These are phyloP conservation scores for Citrus mangshanensis DNA, from an alignment of 345 rosid species.

Conservation along the genomic window DNA sequence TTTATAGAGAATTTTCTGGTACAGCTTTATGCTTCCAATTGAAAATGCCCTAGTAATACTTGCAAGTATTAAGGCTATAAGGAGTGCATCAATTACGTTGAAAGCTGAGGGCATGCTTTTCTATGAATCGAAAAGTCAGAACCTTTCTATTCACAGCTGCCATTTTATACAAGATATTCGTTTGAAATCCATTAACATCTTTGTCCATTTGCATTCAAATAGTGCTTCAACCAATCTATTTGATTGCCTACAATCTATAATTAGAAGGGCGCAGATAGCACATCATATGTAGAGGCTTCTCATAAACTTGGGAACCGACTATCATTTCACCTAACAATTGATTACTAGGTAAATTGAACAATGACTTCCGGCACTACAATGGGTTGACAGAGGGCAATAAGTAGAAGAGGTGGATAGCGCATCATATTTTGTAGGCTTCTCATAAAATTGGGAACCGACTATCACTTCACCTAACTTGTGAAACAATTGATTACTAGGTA, in stretches of 20 bases:
- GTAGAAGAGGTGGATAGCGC: neutral
- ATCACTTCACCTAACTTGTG: neutral
- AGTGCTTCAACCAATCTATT: neutral
- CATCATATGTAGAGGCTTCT: too few species aligned
- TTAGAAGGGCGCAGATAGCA: neutral
- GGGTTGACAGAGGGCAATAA: neutral
- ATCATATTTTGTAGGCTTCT: neutral
- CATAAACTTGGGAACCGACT: neutral
- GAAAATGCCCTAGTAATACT: neutral
- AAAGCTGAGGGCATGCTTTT: neutral
- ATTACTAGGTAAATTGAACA: neutral
- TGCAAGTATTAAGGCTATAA: neutral
- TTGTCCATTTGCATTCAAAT: neutral
- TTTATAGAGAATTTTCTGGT: neutral
- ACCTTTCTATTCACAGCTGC: neutral
- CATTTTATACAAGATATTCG: neutral
- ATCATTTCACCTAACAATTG: neutral
- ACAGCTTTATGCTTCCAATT: neutral
- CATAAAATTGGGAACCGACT: neutral
- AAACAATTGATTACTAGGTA: neutral
- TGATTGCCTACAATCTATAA: neutral
- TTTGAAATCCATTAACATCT: neutral
- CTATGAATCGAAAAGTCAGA: neutral
- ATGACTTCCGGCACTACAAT: neutral
- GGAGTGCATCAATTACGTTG: neutral